A percentile compares a stretch with the other conserved stretches of the same genome.
phyloP scores from a whole-genome alignment of 306 rosid species.

The Dryas alaskensis region DNA sequence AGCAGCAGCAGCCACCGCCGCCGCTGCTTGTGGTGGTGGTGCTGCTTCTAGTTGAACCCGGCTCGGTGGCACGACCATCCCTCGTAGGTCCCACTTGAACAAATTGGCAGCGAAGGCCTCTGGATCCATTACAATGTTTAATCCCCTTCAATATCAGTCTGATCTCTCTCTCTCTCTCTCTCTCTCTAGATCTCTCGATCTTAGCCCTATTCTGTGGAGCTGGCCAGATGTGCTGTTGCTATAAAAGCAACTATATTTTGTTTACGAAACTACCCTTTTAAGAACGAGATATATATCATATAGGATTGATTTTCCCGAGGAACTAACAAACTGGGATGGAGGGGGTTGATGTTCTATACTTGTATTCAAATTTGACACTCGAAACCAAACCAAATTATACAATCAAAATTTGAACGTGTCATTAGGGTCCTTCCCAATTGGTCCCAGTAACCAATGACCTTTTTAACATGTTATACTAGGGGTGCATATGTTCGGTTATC shows the following conservation, averaged over 20 bases:
- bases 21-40: constrained; percentile 4
- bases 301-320: constrained; percentile 8
- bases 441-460: background rate
- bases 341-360: background rate
- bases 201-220: constrained; percentile 37
- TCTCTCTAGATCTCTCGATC: background rate
- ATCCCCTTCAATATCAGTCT: background rate
- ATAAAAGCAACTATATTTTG: background rate
- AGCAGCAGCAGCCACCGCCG: background rate
- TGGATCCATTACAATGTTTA: constrained; percentile 52
- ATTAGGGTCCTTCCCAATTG: background rate
- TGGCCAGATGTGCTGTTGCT: constrained; percentile 20
- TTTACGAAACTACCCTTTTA: constrained; percentile 49
- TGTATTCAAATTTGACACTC: background rate
- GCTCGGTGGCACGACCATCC: constrained; percentile 32
- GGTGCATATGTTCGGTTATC: too few relatives aligned
- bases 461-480: background rate
- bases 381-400: background rate
- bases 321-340: background rate
- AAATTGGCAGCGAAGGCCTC: constrained; percentile 68
- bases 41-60: constrained; percentile 39
- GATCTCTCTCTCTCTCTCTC: background rate
- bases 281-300: background rate
- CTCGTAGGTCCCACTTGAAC: constrained; percentile 92
- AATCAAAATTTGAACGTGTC: background rate